These are phyloP conservation scores for Hypomyces perniciosus DNA, from an alignment of 2,329 filamentous ascomycete genomes.

Conservation along the genomic window DNA sequence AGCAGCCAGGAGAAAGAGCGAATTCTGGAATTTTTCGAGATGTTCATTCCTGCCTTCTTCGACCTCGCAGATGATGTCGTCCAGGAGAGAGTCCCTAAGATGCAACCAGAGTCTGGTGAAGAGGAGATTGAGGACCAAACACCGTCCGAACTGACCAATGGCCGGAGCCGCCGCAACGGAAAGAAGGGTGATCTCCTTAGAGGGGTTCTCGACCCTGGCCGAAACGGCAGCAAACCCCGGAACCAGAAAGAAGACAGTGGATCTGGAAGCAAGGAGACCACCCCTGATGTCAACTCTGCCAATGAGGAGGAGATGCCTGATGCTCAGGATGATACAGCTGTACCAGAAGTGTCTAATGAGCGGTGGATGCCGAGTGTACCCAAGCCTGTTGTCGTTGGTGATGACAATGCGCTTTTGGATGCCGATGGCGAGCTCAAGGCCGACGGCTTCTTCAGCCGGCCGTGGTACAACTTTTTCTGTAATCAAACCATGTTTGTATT, in stretches of 20 bases:
- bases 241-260: conserved; percentile 76
- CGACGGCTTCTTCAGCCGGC: conserved; percentile 75
- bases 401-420: conserved; percentile 52
- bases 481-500: conserved; percentile 93
- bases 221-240: conserved; percentile 63
- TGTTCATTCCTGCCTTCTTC: conserved; percentile 71
- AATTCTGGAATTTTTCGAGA: conserved; percentile 68
- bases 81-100: conserved; percentile 59
- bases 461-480: conserved; percentile 82
- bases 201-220: conserved; percentile 73
- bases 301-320: conserved; percentile 71
- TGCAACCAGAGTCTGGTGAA: conserved; percentile 64
- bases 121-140: conserved; percentile 72
- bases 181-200: conserved; percentile 79
- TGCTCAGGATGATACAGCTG: conserved; percentile 48
- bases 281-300: conserved; percentile 73
- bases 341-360: conserved; percentile 59
- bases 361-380: conserved; percentile 59
- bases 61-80: conserved; percentile 66
- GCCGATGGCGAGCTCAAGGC: conserved; percentile 60
- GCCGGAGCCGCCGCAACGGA: conserved; percentile 61
- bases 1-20: conserved; percentile 68
- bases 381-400: conserved; percentile 47
- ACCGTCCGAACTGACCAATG: conserved; percentile 64
- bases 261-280: conserved; percentile 79